These are phyloP conservation scores for Gnetum montanum DNA, from an alignment of 75 land plant genomes.

Conservation along the genomic window DNA sequence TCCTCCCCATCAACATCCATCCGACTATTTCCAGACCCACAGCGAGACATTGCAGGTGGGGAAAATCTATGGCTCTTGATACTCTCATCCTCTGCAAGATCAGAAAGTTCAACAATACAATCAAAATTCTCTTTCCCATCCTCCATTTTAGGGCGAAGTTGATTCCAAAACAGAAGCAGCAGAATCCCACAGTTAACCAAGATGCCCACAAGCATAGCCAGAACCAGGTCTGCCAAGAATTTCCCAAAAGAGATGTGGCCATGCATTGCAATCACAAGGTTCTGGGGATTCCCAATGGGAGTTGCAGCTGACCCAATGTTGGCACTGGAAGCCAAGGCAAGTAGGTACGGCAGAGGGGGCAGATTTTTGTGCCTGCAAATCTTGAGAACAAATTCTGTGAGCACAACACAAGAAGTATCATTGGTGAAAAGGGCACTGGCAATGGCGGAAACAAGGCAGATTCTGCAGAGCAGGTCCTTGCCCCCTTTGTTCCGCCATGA, in stretches of 20 bases:
- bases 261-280: conserved; percentile 51
- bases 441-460: conserved; percentile 40
- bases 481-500: conserved; percentile 44
- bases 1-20: neutral
- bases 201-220: conserved; percentile 40
- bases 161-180: conserved; percentile 36
- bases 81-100: conserved; percentile 14
- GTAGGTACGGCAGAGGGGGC: conserved; percentile 48
- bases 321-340: conserved; percentile 60
- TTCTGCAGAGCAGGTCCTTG: conserved; percentile 43
- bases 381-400: conserved; percentile 48
- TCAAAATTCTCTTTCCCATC: conserved; percentile 18
- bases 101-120: no score
- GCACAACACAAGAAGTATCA: conserved; percentile 47
- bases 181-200: conserved; percentile 29
- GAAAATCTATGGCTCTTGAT: conserved; percentile 25
- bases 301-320: conserved; percentile 58
- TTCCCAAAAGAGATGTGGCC: conserved; percentile 47
- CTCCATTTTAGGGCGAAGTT: conserved; percentile 17
- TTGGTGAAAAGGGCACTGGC: conserved; percentile 56
- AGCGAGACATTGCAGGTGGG: conserved; percentile 23
- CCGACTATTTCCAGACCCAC: neutral
- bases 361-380: conserved; percentile 41
- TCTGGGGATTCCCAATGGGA: conserved; percentile 63
- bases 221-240: conserved; percentile 38